Base-by-base conservation (phyloP, 2,329 filamentous ascomycete genomes). In the Hypoxylon sp. region DNA sequence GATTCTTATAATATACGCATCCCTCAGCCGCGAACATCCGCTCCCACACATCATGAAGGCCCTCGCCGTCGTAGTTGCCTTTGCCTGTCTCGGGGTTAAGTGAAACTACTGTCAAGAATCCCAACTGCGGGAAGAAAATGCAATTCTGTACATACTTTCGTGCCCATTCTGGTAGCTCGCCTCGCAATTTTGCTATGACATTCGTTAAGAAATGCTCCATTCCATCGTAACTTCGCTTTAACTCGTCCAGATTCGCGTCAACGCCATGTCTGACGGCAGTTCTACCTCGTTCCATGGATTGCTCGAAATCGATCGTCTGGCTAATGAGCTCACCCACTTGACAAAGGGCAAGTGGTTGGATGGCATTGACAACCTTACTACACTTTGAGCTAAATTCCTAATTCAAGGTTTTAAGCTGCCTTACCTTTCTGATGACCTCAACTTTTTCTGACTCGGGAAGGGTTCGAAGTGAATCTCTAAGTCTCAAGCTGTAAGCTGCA, bases 101-200 rank as follows among this genome's bases (percentile, higher is more conserved):
- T 1, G 86, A 86, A 15, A 97, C 89, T 0, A 91, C 89, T 2
- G 94, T 92, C 39, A 98, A 86, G 76, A 98, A 99, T 0, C 96
- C 96, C 39, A 98, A 88, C 75, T 97, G 94, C 0, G 94, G 95
- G 68, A 97, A 92, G 77, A 96, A 97, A 17, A 96, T 91, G 69
- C 97, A 97, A 60, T 94, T 94, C 35, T 86, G 83, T 13, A 91
- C 80, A 65, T 87, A 84, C 31, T 80, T 77, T 27, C 78, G 78
- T 17, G 84, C 84, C 84, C 86, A 85, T 65, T 86, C 83, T 0
- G 94, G 91, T 19, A 96, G 82, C 1, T 85, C 84, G 13, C 80
- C 78, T 0, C 87, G 87, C 62, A 97, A 83, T n/a, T 88, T 86
- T 17, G 84, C 82, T 4, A 90, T 89, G 1, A 93, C 88, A 58